Evolutionary conservation across 2,329 filamentous ascomycete species (phyloP), one percentile per base, ranked within the genome.

Genomic region (Colletotrichum neosansevieriae): DNA sequence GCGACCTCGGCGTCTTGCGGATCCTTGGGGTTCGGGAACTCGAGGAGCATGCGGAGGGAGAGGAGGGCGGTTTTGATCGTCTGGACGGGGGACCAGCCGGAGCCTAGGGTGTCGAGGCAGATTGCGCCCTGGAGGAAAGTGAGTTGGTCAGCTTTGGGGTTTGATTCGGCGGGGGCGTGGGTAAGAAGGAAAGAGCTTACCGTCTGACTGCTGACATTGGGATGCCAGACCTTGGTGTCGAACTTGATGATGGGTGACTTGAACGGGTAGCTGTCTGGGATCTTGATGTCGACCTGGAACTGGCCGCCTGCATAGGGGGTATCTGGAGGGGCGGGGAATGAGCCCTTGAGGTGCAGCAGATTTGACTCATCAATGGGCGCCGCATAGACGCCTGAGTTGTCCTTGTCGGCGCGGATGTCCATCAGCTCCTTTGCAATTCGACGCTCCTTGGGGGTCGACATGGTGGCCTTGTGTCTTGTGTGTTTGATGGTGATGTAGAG

Each of bases 1-100:
- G 96, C 96, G 1, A 98, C 96, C 79, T 98, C 94, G 44, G 94
- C 94, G 76, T 99, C 96, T 82, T 99, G 96, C 0, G 96, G 96
- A 73, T 99, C 96, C 75, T 95, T 97, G 0, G 96, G 95, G 78
- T 99, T 97, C 3, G 96, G 96, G 17, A 91, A 93, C 81, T 94
- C 94, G 75, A 99, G 92, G 17, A 99, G 89, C 73, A 94, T 95
- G 79, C 97, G 94, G 36, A 99, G 86, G 32, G 94, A 98, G 67
- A 99, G 90, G 51, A 99, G 88, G 42, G 95, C 94, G 19, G 94
- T 97, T 82, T 98, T 98, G 79, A 99, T 95, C 13, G 95, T 99
- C 70, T 98, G 88, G 24, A 99, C 94, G 0, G 96, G 96, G 6
- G 95, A 97, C 96, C 96, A 99, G 73, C 92, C 94, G 12, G 88